phyloP scores from a whole-genome alignment of 306 rosid species.

The Medicago lupulina region DNA sequence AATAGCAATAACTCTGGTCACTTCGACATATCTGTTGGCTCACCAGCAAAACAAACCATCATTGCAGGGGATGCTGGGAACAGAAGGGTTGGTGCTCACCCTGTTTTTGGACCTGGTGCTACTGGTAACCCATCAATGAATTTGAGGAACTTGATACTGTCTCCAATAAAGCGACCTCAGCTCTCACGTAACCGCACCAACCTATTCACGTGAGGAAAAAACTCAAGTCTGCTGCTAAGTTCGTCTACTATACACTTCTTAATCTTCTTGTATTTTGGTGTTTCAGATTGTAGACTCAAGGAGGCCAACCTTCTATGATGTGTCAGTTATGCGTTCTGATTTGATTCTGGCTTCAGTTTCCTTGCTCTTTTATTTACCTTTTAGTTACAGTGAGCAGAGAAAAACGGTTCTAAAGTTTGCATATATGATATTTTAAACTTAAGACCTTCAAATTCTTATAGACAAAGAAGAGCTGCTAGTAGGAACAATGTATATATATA shows the following conservation, averaged over 20 bases:
- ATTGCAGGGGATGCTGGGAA: constrained; percentile 64
- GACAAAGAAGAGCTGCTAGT: constrained; percentile 27
- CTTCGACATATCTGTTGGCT: constrained; percentile 80
- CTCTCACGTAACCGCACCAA: constrained; percentile 88
- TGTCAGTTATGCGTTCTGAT: constrained; percentile 37
- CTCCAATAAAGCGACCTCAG: constrained; percentile 97
- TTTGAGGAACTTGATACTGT: constrained; percentile 81
- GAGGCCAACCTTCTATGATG: constrained; percentile 35
- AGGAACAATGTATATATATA: constrained; percentile 5
- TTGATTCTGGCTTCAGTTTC: constrained; percentile 2
- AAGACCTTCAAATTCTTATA: neutral
- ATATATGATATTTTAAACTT: constrained; percentile 39
- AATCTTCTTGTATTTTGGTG: constrained; percentile 40
- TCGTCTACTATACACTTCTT: constrained; percentile 11
- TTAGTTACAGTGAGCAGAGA: constrained; percentile 13
- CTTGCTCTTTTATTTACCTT: neutral
- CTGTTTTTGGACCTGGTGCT: constrained; percentile 65
- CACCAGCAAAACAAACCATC: constrained; percentile 74
- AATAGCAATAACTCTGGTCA: constrained; percentile 81
- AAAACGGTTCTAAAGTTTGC: constrained; percentile 18
- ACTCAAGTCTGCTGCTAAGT: constrained; percentile 21
- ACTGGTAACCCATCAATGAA: constrained; percentile 77
- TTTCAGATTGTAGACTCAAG: constrained; percentile 74
- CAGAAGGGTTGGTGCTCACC: constrained; percentile 73
- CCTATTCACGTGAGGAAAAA: constrained; percentile 71